Evolutionary conservation across 2,329 filamentous ascomycete species (phyloP).

Genomic region (Verticillium nonalfalfae): DNA sequence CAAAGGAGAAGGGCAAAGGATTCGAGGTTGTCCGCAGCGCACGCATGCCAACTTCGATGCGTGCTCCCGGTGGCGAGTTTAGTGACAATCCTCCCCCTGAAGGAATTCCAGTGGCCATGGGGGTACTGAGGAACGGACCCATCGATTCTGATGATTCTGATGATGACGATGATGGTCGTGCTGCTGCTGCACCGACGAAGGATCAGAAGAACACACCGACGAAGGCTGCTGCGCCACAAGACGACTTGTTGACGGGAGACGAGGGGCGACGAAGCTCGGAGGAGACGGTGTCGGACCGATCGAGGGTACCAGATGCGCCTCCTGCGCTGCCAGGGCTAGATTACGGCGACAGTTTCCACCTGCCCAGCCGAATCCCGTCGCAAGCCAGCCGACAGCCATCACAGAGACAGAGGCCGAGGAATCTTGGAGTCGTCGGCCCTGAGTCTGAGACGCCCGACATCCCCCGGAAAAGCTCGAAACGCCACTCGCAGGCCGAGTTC

Average conservation of each 20-base stretch:
- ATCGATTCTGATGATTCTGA: slow-evolving; percentile 62
- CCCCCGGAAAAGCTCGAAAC: slow-evolving; percentile 68
- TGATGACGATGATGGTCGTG: slow-evolving; percentile 12
- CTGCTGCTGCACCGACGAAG: slow-evolving; percentile 12
- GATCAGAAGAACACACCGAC: slow-evolving; percentile 14
- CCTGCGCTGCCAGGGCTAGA: slow-evolving; percentile 56
- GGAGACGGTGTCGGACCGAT: slow-evolving; percentile 23
- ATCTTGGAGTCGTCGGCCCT: slow-evolving; percentile 16
- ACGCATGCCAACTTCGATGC: slow-evolving; percentile 74
- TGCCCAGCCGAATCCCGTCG: slow-evolving; percentile 58
- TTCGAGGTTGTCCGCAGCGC: slow-evolving; percentile 94
- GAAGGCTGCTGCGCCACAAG: slow-evolving; percentile 16
- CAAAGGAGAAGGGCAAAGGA: slow-evolving; percentile 90
- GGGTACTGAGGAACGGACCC: slow-evolving; percentile 50
- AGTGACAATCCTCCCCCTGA: slow-evolving; percentile 62
- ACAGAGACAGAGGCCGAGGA: slow-evolving; percentile 19
- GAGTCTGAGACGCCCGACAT: slow-evolving; percentile 46
- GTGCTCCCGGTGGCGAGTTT: slow-evolving; percentile 45
- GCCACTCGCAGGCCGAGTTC: slow-evolving; percentile 39
- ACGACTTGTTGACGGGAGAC: slow-evolving; percentile 36
- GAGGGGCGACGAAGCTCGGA: slow-evolving; percentile 32
- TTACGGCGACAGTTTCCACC: slow-evolving; percentile 50
- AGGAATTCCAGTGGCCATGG: slow-evolving; percentile 59
- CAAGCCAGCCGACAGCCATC: slow-evolving; percentile 40
- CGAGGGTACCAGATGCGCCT: slow-evolving; percentile 28